Evolutionary conservation across 257 asterid species (phyloP).

Genomic region (Coffea eugenioides): DNA sequence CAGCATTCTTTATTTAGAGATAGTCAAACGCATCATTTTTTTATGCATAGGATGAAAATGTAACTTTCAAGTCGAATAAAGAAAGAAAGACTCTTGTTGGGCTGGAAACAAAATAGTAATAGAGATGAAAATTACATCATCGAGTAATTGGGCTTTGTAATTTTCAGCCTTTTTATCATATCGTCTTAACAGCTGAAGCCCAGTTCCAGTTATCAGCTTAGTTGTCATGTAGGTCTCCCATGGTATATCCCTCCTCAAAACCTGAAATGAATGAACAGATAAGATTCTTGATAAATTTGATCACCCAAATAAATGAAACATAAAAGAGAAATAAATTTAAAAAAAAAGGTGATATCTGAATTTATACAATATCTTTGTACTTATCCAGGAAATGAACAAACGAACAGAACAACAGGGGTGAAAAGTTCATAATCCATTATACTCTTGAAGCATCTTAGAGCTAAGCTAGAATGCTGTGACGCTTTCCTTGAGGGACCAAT

Average conservation of each 20-base stretch:
- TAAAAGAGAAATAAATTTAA: neutral
- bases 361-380: too few relatives aligned
- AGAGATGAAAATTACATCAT: slow-evolving; percentile 50
- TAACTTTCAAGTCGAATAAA: neutral
- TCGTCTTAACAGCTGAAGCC: slow-evolving; percentile 83
- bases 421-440: neutral
- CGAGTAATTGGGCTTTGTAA: slow-evolving; percentile 75
- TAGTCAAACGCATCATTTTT: slow-evolving; percentile 1
- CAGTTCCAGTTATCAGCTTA: slow-evolving; percentile 80
- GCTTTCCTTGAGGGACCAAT: neutral
- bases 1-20: neutral
- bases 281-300: neutral
- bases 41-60: neutral
- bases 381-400: neutral
- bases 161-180: slow-evolving; percentile 81
- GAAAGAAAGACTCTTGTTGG: neutral
- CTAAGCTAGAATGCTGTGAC: neutral
- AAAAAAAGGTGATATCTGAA: neutral
- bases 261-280: slow-evolving; percentile 39
- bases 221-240: slow-evolving; percentile 95
- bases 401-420: neutral
- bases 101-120: slow-evolving; percentile 1
- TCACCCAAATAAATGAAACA: neutral
- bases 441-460: neutral
- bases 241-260: slow-evolving; percentile 83